Evolutionary conservation across 148 eudicot species (phyloP).

Genomic region (Rhododendron vialii): DNA sequence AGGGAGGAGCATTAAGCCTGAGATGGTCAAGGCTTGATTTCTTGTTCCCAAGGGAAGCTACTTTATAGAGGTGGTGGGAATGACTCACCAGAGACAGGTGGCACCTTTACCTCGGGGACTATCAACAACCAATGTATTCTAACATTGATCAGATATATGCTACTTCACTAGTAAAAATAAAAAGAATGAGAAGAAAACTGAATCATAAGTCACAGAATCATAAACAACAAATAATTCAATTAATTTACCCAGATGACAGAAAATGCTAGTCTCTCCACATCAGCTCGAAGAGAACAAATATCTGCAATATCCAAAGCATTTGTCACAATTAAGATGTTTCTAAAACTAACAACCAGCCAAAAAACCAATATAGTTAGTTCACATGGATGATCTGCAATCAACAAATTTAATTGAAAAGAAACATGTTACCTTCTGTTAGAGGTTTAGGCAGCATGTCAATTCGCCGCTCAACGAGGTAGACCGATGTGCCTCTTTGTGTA

Average conservation of each 20-base stretch:
- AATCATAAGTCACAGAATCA: neutral
- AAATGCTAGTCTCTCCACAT: slow-evolving; percentile 92
- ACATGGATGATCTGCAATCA: neutral
- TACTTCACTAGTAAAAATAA: neutral
- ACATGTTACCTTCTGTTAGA: slow-evolving; percentile 74
- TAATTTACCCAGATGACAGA: slow-evolving; percentile 83
- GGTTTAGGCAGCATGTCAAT: slow-evolving; percentile 99
- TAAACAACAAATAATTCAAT: neutral
- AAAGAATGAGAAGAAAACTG: neutral
- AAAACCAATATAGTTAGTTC: neutral
- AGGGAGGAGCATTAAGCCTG: neutral
- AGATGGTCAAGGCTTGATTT: neutral
- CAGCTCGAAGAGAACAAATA: slow-evolving; percentile 91
- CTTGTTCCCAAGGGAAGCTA: neutral
- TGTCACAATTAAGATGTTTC: neutral
- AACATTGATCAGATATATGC: neutral
- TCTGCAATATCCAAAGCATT: slow-evolving; percentile 39
- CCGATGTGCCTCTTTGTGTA: slow-evolving; percentile 93
- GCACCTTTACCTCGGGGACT: neutral
- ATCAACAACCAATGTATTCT: neutral
- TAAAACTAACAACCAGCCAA: neutral
- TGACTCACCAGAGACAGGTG: neutral
- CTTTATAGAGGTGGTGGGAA: neutral
- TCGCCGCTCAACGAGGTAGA: slow-evolving; percentile 92
- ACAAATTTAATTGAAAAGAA: neutral